These are phyloP conservation scores for Crithidia brevicula DNA, from an alignment of 208 protist species.

Conservation along the genomic window DNA sequence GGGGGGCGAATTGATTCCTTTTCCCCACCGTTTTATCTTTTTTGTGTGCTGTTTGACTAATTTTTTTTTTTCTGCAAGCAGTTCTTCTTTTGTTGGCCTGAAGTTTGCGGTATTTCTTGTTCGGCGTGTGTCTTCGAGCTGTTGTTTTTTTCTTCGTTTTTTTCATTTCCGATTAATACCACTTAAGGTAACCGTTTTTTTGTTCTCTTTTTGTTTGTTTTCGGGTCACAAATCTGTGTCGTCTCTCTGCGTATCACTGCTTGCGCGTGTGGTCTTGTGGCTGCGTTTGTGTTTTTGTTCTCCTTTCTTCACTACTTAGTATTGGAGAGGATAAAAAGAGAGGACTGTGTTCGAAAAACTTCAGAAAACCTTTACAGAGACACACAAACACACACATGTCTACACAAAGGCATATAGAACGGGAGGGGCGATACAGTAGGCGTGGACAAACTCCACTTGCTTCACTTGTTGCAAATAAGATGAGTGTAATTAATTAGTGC, in stretches of 20 bases:
- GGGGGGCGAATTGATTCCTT: not conserved
- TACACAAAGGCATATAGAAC: not conserved
- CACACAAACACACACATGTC: not conserved
- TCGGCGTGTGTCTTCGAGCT: not conserved
- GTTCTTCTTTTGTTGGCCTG: not conserved
- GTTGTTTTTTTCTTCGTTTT: not conserved
- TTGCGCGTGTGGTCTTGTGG: not conserved
- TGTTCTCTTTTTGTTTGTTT: not conserved
- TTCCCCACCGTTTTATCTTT: not conserved
- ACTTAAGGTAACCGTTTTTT: not conserved
- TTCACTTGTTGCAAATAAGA: slow-evolving; percentile 24
- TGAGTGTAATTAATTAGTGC: slow-evolving; percentile 12
- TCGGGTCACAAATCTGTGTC: not conserved
- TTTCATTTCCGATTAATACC: not conserved
- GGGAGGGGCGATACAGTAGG: not conserved
- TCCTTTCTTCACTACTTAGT: not conserved
- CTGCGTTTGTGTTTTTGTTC: not conserved
- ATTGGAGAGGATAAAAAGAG: not conserved
- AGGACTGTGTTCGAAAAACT: not conserved
- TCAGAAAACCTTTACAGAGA: not conserved
- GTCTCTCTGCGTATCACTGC: no score
- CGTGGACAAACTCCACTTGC: not conserved
- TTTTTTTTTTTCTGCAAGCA: not conserved
- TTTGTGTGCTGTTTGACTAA: not conserved
- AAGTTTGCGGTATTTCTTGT: not conserved